Evolutionary conservation across 2,329 filamentous ascomycete genomes (phyloP).

Genomic region (Aspergillus costaricaensis): DNA sequence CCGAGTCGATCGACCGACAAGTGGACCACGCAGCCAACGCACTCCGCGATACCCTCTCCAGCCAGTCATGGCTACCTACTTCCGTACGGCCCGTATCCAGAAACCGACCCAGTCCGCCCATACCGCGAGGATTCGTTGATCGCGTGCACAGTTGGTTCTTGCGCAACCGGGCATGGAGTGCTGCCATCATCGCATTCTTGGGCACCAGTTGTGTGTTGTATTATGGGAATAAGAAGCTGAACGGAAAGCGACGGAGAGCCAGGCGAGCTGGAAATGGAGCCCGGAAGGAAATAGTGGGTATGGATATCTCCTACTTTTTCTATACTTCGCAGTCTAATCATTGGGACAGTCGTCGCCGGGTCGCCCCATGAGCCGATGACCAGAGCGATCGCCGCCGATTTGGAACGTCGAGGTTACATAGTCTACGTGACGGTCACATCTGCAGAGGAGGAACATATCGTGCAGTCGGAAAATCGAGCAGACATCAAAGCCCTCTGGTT

Average conservation of each 20-base stretch:
- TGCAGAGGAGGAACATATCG: constrained; percentile 78
- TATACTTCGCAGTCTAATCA: constrained; percentile 11
- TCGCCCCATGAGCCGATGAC: constrained; percentile 82
- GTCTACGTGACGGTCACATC: constrained; percentile 87
- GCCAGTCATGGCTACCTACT: constrained; percentile 72
- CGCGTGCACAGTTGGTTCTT: constrained; percentile 70
- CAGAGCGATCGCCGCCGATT: constrained; percentile 76
- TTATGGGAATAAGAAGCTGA: constrained; percentile 61
- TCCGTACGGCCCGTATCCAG: constrained; percentile 59
- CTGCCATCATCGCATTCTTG: constrained; percentile 69
- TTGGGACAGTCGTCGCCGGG: constrained; percentile 73
- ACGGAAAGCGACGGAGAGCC: constrained; percentile 69
- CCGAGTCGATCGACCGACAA: constrained; percentile 77
- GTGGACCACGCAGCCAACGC: constrained; percentile 73
- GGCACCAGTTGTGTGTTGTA: constrained; percentile 64
- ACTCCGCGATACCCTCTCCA: constrained; percentile 69
- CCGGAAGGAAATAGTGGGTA: constrained; percentile 75
- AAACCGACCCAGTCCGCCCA: constrained; percentile 24
- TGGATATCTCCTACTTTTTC: constrained; percentile 18
- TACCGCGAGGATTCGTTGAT: constrained; percentile 51
- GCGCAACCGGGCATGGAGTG: constrained; percentile 71
- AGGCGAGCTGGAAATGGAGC: constrained; percentile 79
- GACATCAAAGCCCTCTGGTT: constrained; percentile 82
- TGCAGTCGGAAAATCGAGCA: constrained; percentile 72
- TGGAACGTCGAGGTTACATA: constrained; percentile 89